phyloP scores from a whole-genome alignment of 805 yeast species.

The Suhomyces xylopsoci region DNA sequence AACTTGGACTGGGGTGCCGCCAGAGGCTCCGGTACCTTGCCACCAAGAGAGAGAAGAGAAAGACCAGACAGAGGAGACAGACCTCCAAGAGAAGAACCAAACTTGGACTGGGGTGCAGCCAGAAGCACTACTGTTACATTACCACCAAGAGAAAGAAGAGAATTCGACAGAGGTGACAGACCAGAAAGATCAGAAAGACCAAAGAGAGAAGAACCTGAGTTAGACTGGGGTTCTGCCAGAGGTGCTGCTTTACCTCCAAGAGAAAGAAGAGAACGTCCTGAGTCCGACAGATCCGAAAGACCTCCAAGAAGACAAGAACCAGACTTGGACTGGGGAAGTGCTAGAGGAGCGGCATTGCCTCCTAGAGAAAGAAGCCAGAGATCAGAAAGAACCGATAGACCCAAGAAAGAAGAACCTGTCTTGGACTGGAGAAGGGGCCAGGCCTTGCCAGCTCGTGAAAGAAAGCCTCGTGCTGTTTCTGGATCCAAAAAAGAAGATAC shows the following conservation, averaged over 20 bases:
- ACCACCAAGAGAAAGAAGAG: conserved; percentile 31
- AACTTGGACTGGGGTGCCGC: conserved; percentile 44
- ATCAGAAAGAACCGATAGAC: conserved; percentile 15
- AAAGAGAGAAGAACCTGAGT: conserved; percentile 51
- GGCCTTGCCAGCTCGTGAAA: conserved; percentile 21
- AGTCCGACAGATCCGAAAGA: conserved; percentile 16
- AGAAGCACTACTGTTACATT: conserved; percentile 30
- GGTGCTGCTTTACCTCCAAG: conserved; percentile 31
- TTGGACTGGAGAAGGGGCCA: conserved; percentile 41
- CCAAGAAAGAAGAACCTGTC: conserved; percentile 25
- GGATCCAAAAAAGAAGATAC: conserved; percentile 14
- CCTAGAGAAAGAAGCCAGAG: conserved; percentile 28
- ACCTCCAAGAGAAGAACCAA: conserved; percentile 36
- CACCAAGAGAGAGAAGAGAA: conserved; percentile 35
- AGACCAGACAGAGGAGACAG: conserved; percentile 14
- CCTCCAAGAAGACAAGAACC: conserved; percentile 46
- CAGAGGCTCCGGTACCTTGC: conserved; percentile 29
- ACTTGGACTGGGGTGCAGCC: conserved; percentile 42
- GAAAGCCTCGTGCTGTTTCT: conserved; percentile 1
- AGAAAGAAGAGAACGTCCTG: conserved; percentile 21
- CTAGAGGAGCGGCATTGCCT: conserved; percentile 34
- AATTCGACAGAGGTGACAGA: conserved; percentile 19
- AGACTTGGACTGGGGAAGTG: conserved; percentile 59
- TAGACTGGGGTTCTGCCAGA: conserved; percentile 60
- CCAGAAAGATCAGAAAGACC: conserved; percentile 21